Evolutionary conservation across 345 rosid genomes (phyloP).

Genomic region (Eucalyptus fibrosa): DNA sequence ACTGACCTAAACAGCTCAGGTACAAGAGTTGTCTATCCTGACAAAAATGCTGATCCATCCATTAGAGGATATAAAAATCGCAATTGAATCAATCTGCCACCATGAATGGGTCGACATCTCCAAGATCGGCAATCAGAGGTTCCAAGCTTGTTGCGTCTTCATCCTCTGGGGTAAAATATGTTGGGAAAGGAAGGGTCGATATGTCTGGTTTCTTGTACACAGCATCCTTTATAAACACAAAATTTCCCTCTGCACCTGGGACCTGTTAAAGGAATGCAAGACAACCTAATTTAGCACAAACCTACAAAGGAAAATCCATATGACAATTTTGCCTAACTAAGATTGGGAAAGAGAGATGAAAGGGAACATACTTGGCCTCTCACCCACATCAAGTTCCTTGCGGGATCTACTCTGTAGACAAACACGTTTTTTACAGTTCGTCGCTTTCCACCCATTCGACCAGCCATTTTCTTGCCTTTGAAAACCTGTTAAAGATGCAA

Average conservation of each 20-base stretch:
- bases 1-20: background rate
- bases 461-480: constrained; percentile 94
- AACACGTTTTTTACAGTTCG: constrained; percentile 88
- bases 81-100: constrained; percentile 29
- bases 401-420: constrained; percentile 85
- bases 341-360: background rate
- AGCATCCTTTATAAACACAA: constrained; percentile 82
- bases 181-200: constrained; percentile 79
- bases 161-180: constrained; percentile 53
- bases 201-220: constrained; percentile 68
- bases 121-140: constrained; percentile 69
- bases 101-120: constrained; percentile 86
- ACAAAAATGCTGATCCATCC: background rate
- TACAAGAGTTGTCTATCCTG: background rate
- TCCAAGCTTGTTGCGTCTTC: constrained; percentile 31
- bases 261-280: constrained; percentile 27
- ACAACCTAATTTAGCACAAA: background rate
- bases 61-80: background rate
- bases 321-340: background rate
- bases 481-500: constrained; percentile 43
- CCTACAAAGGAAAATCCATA: background rate
- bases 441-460: constrained; percentile 86
- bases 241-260: constrained; percentile 87
- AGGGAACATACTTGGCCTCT: constrained; percentile 74
- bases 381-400: constrained; percentile 89